Base-by-base conservation (phyloP, 805 yeast species). In the Monosporozyma yasuniensis region DNA sequence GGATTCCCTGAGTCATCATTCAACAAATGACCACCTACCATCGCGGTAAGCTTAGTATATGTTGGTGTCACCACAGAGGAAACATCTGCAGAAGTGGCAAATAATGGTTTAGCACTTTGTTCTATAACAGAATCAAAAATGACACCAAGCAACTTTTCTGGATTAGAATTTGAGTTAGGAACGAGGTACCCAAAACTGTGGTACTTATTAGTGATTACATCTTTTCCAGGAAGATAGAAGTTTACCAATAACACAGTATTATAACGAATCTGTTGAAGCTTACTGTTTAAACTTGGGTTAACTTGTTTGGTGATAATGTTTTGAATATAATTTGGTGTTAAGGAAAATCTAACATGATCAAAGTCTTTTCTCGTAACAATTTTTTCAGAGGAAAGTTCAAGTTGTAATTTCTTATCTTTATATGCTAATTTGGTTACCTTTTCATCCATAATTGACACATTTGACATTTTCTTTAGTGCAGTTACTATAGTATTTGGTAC, bases 41-140 rank as follows among this genome's bases (percentile, higher is more conserved):
- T 91, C 23, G 87, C 76, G 0, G 99, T 93, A 49, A 90, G 61
- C 57, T 85, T 87, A 4, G 88, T 79, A 56, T 81, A 83, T 12
- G 44, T 34, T 12, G 42, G 38, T 9, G 30, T 43, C 16, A 27
- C 18, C n/a, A 25, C 2, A 18, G 18, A 22, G 19, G 14, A 27
- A 12, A 27, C 14, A 10, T 11, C 12, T n/a, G 46, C 3, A 6
- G 39, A 19, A 1, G 8, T 18, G n/a, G 28, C 16, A 18, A 34
- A 47, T 28, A 57, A 55, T 1, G 69, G 67, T 18, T 59, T 56
- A 39, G 77, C 67, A 47, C 80, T 76, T 55, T 77, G 75, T 59
- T 86, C 93, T 21, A 87, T 78, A 49, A 87, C 88, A 1, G 96
- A 87, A 65, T 91, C 98, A 67, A 84, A 91, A 18, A 93, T 88